Evolutionary conservation across 805 yeast genomes (phyloP).

Genomic region (Wickerhamomyces rabaulensis): DNA sequence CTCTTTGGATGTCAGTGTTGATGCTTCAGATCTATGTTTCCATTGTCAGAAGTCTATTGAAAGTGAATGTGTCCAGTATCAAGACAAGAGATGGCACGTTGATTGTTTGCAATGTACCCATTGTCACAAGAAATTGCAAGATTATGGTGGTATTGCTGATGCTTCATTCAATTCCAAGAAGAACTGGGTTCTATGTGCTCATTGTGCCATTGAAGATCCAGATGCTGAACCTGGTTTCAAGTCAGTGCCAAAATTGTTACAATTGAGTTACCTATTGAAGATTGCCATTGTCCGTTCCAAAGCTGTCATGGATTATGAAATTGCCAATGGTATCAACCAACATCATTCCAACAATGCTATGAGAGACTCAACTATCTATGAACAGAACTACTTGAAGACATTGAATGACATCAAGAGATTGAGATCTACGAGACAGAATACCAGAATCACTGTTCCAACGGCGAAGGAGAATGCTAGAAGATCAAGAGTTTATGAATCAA

Average conservation of each 20-base stretch:
- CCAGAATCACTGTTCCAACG: slow-evolving; percentile 42
- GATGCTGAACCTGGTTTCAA: slow-evolving; percentile 51
- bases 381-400: slow-evolving; percentile 61
- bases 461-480: slow-evolving; percentile 58
- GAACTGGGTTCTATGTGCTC: slow-evolving; percentile 47
- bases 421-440: slow-evolving; percentile 67
- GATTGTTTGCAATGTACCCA: slow-evolving; percentile 63
- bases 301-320: slow-evolving; percentile 46
- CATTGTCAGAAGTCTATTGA: slow-evolving; percentile 75
- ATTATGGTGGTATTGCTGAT: slow-evolving; percentile 36
- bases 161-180: slow-evolving; percentile 34
- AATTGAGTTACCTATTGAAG: slow-evolving; percentile 69
- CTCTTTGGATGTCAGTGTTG: slow-evolving; percentile 43
- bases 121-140: slow-evolving; percentile 43
- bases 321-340: slow-evolving; percentile 6
- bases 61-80: slow-evolving; percentile 64
- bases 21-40: slow-evolving; percentile 73
- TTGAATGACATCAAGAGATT: slow-evolving; percentile 72
- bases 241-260: slow-evolving; percentile 62
- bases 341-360: slow-evolving; percentile 6
- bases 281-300: slow-evolving; percentile 78
- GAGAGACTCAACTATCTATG: slow-evolving; percentile 22
- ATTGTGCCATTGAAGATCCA: slow-evolving; percentile 51
- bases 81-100: slow-evolving; percentile 74
- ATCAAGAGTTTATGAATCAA: slow-evolving; percentile 52